These are phyloP conservation scores for Diaporthe sp. DNA, from an alignment of 2,329 filamentous ascomycete genomes.

Conservation along the genomic window DNA sequence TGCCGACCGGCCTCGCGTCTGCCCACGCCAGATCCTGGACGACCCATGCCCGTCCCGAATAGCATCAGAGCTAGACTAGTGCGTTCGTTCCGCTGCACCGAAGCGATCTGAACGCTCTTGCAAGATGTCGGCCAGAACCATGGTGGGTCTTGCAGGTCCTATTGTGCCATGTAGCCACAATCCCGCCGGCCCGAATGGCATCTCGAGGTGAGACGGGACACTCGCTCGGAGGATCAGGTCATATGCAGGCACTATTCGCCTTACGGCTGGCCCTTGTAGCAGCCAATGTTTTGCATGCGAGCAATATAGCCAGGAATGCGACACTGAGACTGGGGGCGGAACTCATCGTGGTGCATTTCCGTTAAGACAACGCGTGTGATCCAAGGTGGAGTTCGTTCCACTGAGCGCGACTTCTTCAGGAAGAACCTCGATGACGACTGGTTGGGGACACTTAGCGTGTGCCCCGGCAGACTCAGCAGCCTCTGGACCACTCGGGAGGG, in stretches of 20 bases:
- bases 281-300: constrained; percentile 19
- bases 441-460: constrained; percentile 22
- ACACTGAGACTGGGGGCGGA: constrained; percentile 14
- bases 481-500: constrained; percentile 23
- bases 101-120: constrained; percentile 12
- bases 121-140: not conserved
- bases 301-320: not conserved
- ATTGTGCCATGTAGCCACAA: not conserved
- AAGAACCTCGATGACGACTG: constrained; percentile 22
- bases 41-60: not conserved
- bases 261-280: not conserved
- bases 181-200: not conserved
- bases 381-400: constrained; percentile 22
- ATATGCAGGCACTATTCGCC: constrained; percentile 18
- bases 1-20: constrained; percentile 20
- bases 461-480: constrained; percentile 27
- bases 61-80: constrained; percentile 24
- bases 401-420: constrained; percentile 14
- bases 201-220: not conserved
- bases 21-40: constrained; percentile 4
- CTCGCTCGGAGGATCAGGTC: constrained; percentile 2
- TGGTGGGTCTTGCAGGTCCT: not conserved
- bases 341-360: constrained; percentile 24
- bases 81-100: not conserved
- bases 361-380: constrained; percentile 16